Conservation (phyloP, 2,329 filamentous ascomycete genomes). For the Colletotrichum sp. region DNA sequence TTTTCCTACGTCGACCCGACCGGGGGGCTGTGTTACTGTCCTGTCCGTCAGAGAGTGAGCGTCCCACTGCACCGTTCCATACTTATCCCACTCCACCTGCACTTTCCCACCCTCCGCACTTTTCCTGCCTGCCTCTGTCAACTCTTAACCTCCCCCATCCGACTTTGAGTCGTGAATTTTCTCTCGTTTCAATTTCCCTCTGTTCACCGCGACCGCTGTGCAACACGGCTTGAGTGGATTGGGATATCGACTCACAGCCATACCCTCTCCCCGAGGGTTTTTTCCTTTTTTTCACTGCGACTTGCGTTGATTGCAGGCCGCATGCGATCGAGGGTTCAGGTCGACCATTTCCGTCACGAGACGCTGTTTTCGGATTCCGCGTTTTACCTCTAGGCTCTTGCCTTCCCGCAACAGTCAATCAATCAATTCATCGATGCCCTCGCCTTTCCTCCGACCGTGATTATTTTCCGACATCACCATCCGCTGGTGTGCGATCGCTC, state of each 20-base stretch:
- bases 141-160: slow-evolving; percentile 13
- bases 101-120: slow-evolving; percentile 16
- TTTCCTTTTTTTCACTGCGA: background rate
- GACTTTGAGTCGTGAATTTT: slow-evolving; percentile 11
- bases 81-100: slow-evolving; percentile 23
- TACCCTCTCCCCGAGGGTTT: background rate
- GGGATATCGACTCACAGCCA: background rate
- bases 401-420: background rate
- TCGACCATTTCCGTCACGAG: slow-evolving; percentile 8
- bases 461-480: slow-evolving; percentile 1
- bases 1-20: background rate
- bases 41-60: slow-evolving; percentile 15
- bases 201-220: background rate
- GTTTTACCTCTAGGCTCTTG: background rate
- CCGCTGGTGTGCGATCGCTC: background rate
- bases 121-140: slow-evolving; percentile 1
- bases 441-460: slow-evolving; percentile 5
- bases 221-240: background rate
- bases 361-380: slow-evolving; percentile 14
- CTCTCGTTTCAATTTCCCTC: slow-evolving; percentile 10
- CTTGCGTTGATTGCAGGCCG: slow-evolving; percentile 1
- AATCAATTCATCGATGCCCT: slow-evolving; percentile 6
- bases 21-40: slow-evolving; percentile 9
- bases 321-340: slow-evolving; percentile 16
- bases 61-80: slow-evolving; percentile 1